Percentiles rank a stretch among this genome's conserved stretches.
These are phyloP conservation scores for Taiwanofungus camphoratus DNA, from an alignment of 1,284 basidiomycete species.

Conservation along the genomic window DNA sequence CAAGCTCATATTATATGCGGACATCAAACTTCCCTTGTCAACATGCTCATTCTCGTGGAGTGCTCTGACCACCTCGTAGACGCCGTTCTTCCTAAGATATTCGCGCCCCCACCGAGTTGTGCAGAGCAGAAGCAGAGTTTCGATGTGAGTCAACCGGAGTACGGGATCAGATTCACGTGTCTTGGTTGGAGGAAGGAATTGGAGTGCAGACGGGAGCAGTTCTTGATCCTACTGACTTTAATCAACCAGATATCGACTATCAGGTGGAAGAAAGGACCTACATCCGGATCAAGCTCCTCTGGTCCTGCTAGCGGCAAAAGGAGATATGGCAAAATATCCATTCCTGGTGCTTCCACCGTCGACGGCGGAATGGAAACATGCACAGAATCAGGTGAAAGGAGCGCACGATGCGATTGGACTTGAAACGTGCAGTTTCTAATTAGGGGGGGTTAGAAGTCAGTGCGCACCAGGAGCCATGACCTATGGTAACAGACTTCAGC, in stretches of 20 bases:
- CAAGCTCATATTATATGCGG: background rate
- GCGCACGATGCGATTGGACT: slow-evolving; percentile 57
- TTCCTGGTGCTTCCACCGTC: slow-evolving; percentile 60
- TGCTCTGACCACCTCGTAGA: slow-evolving; percentile 83
- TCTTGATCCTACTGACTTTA: slow-evolving; percentile 72
- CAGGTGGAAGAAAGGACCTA: slow-evolving; percentile 26
- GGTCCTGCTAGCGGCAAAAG: slow-evolving; percentile 91
- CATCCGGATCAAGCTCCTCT: slow-evolving; percentile 90
- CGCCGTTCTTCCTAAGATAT: slow-evolving; percentile 73
- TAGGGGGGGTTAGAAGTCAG: background rate
- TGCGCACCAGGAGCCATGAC: background rate
- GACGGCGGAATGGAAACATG: slow-evolving; percentile 50
- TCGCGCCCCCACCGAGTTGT: slow-evolving; percentile 88
- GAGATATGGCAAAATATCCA: slow-evolving; percentile 79
- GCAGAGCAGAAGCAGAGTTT: slow-evolving; percentile 85
- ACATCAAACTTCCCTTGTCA: slow-evolving; percentile 53
- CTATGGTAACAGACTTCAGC: slow-evolving; percentile 60
- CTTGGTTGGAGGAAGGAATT: slow-evolving; percentile 86
- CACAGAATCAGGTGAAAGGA: slow-evolving; percentile 57
- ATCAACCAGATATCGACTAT: background rate
- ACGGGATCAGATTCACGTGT: slow-evolving; percentile 77
- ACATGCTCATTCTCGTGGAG: slow-evolving; percentile 79
- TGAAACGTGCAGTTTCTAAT: slow-evolving; percentile 82
- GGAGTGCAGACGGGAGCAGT: slow-evolving; percentile 76
- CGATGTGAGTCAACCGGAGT: slow-evolving; percentile 82